Base-by-base conservation (phyloP, 2,329 filamentous ascomycete genomes). In the Emmonsiellopsis sp. region DNA sequence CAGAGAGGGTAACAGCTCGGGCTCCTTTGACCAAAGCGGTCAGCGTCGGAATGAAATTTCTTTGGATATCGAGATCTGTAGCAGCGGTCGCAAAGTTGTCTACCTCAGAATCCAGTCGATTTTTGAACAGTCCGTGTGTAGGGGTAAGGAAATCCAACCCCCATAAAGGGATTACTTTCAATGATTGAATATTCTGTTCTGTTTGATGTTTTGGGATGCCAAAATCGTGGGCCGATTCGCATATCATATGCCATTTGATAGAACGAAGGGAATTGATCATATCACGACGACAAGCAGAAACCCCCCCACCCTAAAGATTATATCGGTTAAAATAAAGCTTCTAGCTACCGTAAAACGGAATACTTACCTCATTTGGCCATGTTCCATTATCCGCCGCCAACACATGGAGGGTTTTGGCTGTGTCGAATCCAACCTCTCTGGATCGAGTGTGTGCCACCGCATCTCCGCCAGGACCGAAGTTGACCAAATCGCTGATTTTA, bases 181-280 rank as follows among this genome's bases (percentile, higher is more conserved):
- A 62, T 0, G 77, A 79, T 59, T 78, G 75, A 8, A 80, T 71
- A 53, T 79, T 80, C 58, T 72, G 72, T 63, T 80, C 77, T 0
- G 77, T 76, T 61, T 80, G 77, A 62, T 78, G 77, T 14, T 77
- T 74, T 5, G 77, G 77, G 17, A 79, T 71, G 33, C 77, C 77
- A 56, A 74, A 80, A 55, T 80, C 77, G 58, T 78, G 79, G 7
- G 77, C 77, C 5, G 75, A 75, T 64, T 80, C 77, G 48, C 75
- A 76, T 43, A 80, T 66, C 58, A 79, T 77, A 58, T 80, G 77
- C 67, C 77, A 78, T 53, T 76, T 74, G 57, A 80, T 77, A 0
- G 75, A 78, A 43, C 69, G 68, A 56, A 78, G 73, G 11, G 74
- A 75, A 58, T 80, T 78, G 61, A 80, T 76, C 62, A 80, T 70